A percentile compares a stretch with the other conserved stretches of the same genome.
These are phyloP conservation scores for Yarrowia keelungensis DNA, from an alignment of 805 yeast species.

Conservation along the genomic window DNA sequence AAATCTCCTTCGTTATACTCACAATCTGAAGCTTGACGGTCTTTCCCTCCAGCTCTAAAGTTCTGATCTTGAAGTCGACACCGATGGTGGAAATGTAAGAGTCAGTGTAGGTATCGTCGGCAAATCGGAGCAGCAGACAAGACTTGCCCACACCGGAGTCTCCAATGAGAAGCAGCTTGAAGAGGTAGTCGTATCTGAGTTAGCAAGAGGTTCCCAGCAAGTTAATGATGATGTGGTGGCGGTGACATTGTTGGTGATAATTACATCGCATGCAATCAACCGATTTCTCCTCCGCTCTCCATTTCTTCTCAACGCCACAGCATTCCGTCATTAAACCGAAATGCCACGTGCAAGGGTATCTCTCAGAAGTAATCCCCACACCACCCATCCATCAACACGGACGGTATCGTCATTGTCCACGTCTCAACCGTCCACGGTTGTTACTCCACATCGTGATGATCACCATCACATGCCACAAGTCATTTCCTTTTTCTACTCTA, in stretches of 20 bases:
- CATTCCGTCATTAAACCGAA: no score
- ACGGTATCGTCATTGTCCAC: no score
- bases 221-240: no score
- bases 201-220: not conserved
- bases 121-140: constrained; percentile 91
- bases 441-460: no score
- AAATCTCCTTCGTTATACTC: constrained; percentile 35
- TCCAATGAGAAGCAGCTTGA: constrained; percentile 93
- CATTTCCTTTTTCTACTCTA: constrained; percentile 54
- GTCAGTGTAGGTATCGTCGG: constrained; percentile 96
- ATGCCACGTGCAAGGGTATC: no score
- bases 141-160: constrained; percentile 99
- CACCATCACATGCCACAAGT: no score
- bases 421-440: no score
- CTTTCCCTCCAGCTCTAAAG: constrained; percentile 88
- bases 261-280: not conserved
- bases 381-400: no score
- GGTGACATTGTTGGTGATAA: no score
- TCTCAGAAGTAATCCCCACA: no score
- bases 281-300: no score
- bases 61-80: constrained; percentile 80
- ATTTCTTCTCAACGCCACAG: no score
- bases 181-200: constrained; percentile 91
- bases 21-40: constrained; percentile 91
- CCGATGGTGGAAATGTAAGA: constrained; percentile 98